A percentile compares a stretch with the other conserved stretches of the same genome.
These are phyloP conservation scores for Tritrichomonas musculus DNA, from an alignment of 208 protist genomes.

Conservation along the genomic window DNA sequence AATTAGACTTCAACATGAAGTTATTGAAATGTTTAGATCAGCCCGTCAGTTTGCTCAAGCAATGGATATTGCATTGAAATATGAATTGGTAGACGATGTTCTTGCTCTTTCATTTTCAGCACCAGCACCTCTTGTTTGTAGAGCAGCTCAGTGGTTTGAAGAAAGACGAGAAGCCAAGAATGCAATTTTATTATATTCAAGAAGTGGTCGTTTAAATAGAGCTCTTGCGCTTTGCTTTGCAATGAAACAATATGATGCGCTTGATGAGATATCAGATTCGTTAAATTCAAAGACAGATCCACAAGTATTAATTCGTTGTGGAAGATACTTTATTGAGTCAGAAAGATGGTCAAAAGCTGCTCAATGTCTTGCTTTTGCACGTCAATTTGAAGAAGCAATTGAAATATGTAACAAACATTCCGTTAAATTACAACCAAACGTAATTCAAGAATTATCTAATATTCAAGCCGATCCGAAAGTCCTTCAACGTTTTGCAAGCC, in stretches of 20 bases:
- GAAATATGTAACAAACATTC: background rate
- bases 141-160: background rate
- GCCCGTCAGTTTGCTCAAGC: background rate
- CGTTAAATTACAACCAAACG: background rate
- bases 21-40: background rate
- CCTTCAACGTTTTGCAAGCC: background rate
- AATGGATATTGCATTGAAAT: background rate
- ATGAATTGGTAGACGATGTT: background rate
- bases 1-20: background rate
- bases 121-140: background rate
- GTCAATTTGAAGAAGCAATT: background rate
- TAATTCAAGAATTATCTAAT: background rate
- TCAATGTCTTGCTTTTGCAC: background rate
- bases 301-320: background rate
- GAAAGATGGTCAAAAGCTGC: constrained; percentile 29
- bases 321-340: background rate
- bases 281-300: background rate
- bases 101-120: background rate
- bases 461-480: background rate
- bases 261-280: constrained; percentile 2
- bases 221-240: background rate
- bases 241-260: background rate
- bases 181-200: background rate
- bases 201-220: background rate
- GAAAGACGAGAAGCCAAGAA: background rate